These are phyloP conservation scores for Amphibolis antarctica DNA, from an alignment of 106 monocot genomes.

Conservation along the genomic window DNA sequence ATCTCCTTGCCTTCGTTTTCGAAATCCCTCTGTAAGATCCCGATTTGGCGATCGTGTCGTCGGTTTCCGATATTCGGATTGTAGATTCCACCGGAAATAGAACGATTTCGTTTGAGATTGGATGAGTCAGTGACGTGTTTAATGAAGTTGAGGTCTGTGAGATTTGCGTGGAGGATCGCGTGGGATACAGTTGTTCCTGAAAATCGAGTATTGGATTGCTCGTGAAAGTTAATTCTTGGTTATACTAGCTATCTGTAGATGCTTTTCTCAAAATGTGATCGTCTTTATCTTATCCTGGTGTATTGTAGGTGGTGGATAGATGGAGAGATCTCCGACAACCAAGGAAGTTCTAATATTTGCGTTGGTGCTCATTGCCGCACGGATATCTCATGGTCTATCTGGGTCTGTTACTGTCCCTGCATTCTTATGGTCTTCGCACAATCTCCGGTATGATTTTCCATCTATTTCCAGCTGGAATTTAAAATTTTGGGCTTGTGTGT, in stretches of 20 bases:
- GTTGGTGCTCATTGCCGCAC: slow-evolving; percentile 1
- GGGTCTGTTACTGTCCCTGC: slow-evolving; percentile 3
- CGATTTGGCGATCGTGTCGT: no score
- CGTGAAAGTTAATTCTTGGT: no score
- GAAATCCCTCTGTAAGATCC: no score
- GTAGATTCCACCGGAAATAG: no score
- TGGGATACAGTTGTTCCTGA: no score
- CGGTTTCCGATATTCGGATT: no score
- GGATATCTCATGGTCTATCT: neutral
- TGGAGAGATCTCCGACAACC: slow-evolving; percentile 3
- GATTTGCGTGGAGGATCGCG: no score
- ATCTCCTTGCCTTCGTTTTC: no score
- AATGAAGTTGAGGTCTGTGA: neutral
- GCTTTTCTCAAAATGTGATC: no score
- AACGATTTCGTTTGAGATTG: no score
- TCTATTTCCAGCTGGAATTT: neutral
- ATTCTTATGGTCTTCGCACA: slow-evolving; percentile 6
- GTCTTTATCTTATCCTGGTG: neutral
- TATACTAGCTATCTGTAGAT: no score
- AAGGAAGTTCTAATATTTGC: neutral
- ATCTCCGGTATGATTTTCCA: slow-evolving; percentile 3
- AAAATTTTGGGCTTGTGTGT: neutral
- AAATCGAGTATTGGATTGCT: no score
- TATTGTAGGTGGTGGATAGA: neutral
- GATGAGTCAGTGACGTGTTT: neutral